Percentiles rank a stretch among this genome's conserved stretches.
Evolutionary conservation across 306 rosid genomes (phyloP).

Genomic region (Medicago truncatula): MtrunA17r5.0-ANR NC_053042.1:46448501-46449000

Average conservation of each 20-base stretch:
- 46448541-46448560: slow-evolving; percentile 28
- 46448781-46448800: slow-evolving; percentile 90
- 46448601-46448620: slow-evolving; percentile 31
- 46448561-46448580: slow-evolving; percentile 39
- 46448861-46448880: slow-evolving; percentile 96
- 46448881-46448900: slow-evolving; percentile 84
- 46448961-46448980: not conserved
- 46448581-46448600: slow-evolving; percentile 35
- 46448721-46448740: slow-evolving; percentile 40
- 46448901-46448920: slow-evolving; percentile 65
- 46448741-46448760: slow-evolving; percentile 38
- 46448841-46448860: slow-evolving; percentile 90
- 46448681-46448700: slow-evolving; percentile 16
- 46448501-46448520: slow-evolving; percentile 34
- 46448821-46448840: slow-evolving; percentile 98
- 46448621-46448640: slow-evolving; percentile 35
- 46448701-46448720: slow-evolving; percentile 30
- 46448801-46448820: slow-evolving; percentile 96
- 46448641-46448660: slow-evolving; percentile 51
- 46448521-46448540: slow-evolving; percentile 39
- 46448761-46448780: slow-evolving; percentile 21
- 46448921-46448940: slow-evolving; percentile 69
- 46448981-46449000: too few species aligned
- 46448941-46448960: not conserved
- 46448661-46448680: slow-evolving; percentile 40